These are phyloP conservation scores for Magnusiomyces suaveolens DNA, from an alignment of 1,139 yeast genomes.

Conservation along the genomic window DNA sequence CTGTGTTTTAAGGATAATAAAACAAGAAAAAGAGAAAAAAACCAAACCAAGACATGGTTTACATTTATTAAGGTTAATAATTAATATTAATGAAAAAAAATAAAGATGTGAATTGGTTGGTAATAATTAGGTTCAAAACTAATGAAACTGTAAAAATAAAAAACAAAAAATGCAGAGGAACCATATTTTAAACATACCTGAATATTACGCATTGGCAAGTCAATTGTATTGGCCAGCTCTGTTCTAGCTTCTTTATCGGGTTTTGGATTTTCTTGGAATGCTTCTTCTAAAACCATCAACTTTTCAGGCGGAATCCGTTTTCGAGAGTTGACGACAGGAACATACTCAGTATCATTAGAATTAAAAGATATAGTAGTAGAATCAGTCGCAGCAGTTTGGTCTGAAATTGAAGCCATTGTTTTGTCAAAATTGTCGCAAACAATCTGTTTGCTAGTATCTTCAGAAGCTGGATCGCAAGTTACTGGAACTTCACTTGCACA, in stretches of 20 bases:
- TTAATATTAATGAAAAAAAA: too few species aligned
- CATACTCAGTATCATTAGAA: too few species aligned
- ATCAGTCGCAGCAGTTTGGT: too few species aligned
- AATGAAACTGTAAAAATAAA: not conserved
- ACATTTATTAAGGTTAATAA: not conserved
- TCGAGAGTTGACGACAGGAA: conserved; percentile 8
- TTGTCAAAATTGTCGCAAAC: too few species aligned
- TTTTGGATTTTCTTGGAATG: conserved; percentile 26
- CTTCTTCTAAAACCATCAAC: conserved; percentile 22
- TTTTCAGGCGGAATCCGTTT: conserved; percentile 26
- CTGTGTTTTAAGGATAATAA: conserved; percentile 1
- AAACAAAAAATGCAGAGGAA: too few species aligned
- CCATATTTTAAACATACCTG: conserved; percentile 21
- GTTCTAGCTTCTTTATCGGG: conserved; percentile 27
- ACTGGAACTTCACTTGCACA: too few species aligned
- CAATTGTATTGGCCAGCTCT: conserved; percentile 22
- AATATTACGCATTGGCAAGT: conserved; percentile 25
- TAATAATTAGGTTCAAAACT: too few species aligned
- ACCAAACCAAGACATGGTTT: not conserved
- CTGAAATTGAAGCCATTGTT: too few species aligned
- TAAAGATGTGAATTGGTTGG: too few species aligned
- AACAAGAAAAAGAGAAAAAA: not conserved
- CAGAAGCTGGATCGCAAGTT: too few species aligned
- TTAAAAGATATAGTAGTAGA: too few species aligned
- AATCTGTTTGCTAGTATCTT: too few species aligned